Base-by-base conservation (phyloP, 441 rosid species). In the Hura crepitans region DNA sequence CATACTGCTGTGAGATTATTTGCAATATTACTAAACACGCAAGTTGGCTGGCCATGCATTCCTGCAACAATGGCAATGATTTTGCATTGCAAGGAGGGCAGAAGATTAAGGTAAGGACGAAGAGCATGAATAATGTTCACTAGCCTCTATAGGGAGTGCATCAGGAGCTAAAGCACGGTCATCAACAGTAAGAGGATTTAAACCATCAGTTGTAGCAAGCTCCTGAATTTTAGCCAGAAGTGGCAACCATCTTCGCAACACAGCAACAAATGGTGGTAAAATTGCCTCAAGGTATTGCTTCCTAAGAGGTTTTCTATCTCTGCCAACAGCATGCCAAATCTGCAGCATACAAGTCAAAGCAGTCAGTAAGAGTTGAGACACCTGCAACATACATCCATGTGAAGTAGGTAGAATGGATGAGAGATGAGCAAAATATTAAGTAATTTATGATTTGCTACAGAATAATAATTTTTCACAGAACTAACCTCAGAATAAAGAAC, bases 401-500 rank as follows among this genome's bases (percentile, higher is more conserved):
- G 51, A 60, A 77, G 64, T 47, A 73, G 18, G 71, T 67, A 55
- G 66, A 46, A 72, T 66, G 68, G 70, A n/a, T n/a, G n/a, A 59
- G 28, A 71, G 80, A 54, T 55, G 74, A 74, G 74, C 65, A 68
- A 53, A 71, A 43, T 71, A 70, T n/a, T 14, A 50, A 42, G 35
- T 6, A 57, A 49, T 68, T 25, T 33, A n/a, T 45, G n/a, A 57
- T 60, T 53, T 35, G 64, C 50, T 33, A 63, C 50, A 70, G 59
- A 49, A 72, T 72, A 37, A 68, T 49, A 73, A 62, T 69, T 77
- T 62, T 78, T 71, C 33, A 63, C 45, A 74, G 70, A 82, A 86
- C 97, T 77, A 80, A 96, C 99, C 99, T 96, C 99, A 50, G 98
- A 91, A 82, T 85, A 93, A n/a, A 96, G 93, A 82, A 96, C 92